Evolutionary conservation across 768 basidiomycete species (phyloP), one percentile per base, ranked within the genome.

Genomic region (Tricholoma flavovirens): DNA sequence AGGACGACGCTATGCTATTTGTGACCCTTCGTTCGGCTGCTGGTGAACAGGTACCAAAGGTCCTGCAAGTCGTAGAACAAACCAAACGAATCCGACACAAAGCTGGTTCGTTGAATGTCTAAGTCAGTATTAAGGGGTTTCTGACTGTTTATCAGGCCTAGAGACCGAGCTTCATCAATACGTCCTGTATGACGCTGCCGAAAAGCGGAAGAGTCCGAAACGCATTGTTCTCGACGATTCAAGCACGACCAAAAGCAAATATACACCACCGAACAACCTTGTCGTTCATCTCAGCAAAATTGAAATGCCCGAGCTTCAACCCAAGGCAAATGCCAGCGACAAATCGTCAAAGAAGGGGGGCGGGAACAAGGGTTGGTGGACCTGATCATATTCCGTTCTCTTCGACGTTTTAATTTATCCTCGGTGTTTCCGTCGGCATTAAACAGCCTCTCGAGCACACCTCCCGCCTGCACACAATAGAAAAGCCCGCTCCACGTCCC

Each of bases 1-100:
- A 90, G 88, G 88, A 91, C 56, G 84, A 88, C 56, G 85, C 86
- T 5, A 86, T 93, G 81, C 70, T 93, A 11, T 93, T 90, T 64
- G 79, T 93, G 55, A 84, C 84, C 5, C 71, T 93, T 24, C 80
- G 83, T 24, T 88, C 89, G 6, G 77, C 79, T 26, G 78, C 81
- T 15, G 70, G 82, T 1, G 73, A 76, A 2, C 75, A 87, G 48
- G 91, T 92, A 3, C 79, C 88, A 3, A 92, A 89, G 62, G 90
- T 92, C 1, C 74, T 93, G 32, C 83, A 84, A 54, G 84, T 92
- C 3, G 90, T 90, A 0, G 88, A 92, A 62, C 82, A 90, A 64
- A 83, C 83, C 0, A 93, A 88, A 65, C 81, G 90, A n/a, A 74
- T 86, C 52, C 77, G 86, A 38, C 74, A 92, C 62, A 91, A 88